A percentile compares a stretch with the other conserved stretches of the same genome.
Conservation (phyloP, 208 protist species). For the Herpetomonas samuelpessoai region DNA sequence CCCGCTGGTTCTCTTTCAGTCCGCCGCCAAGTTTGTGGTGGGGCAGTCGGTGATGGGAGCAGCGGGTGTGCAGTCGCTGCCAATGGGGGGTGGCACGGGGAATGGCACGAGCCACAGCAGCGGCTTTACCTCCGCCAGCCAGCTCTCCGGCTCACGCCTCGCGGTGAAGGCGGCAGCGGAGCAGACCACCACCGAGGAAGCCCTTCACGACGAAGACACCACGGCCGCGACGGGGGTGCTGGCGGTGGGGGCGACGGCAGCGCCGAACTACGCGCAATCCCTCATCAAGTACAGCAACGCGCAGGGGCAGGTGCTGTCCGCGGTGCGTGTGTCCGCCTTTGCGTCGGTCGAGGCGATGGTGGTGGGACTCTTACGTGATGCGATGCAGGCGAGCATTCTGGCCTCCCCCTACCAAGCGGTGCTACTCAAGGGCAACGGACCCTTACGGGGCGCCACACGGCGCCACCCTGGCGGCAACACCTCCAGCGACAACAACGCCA, state of each 20-base stretch:
- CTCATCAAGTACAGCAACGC: constrained; percentile 58
- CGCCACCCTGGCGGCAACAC: constrained; percentile 14
- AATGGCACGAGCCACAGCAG: background rate
- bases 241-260: constrained; percentile 15
- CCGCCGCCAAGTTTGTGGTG: constrained; percentile 65
- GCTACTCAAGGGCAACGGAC: background rate
- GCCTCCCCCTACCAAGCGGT: constrained; percentile 2
- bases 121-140: background rate
- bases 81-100: too few relatives aligned
- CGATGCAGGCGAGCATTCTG: constrained; percentile 7
- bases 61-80: constrained; percentile 16
- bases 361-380: constrained; percentile 28
- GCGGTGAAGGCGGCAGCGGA: constrained; percentile 36
- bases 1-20: constrained; percentile 50
- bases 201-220: background rate
- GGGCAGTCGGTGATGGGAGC: constrained; percentile 34
- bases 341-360: constrained; percentile 32
- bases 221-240: constrained; percentile 11
- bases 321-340: constrained; percentile 26
- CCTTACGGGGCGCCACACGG: too few relatives aligned
- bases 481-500: background rate
- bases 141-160: constrained; percentile 27
- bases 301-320: constrained; percentile 55
- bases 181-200: constrained; percentile 3
- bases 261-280: constrained; percentile 47